Base-by-base conservation (phyloP, 2,329 filamentous ascomycete species). In the Venturia nashicola region DNA sequence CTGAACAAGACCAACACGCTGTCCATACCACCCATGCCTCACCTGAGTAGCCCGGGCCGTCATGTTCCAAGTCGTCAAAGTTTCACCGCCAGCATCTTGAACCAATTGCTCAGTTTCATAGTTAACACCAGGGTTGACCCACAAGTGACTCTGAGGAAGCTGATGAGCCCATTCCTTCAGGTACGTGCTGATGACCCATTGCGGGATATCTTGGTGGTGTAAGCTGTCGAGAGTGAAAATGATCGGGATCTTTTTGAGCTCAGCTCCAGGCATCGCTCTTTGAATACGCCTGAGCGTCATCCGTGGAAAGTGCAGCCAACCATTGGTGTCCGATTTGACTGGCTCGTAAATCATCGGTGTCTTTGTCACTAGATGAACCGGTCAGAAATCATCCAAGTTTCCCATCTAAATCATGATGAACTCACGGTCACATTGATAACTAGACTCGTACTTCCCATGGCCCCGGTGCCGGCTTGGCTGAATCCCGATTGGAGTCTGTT, bases 51-150 rank as follows among this genome's bases (percentile, higher is more conserved):
- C 76, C 65, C 78, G 75, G 44, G 77, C 65, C 0, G 76, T 78
- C 61, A 76, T 68, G 68, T 78, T 79, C 67, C 75, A 79, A 72
- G 79, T 72, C 11, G 72, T 72, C 61, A 80, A 66, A 20, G 75
- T 68, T 61, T 79, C 78, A 64, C 78, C 70, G 23, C 73, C 72
- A 64, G 71, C 72, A 7, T 69, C 67, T 23, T 66, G 70, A 1
- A 76, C 76, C 32, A 73, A 70, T 51, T 67, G 65, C 42, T 62
- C 67, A 43, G 76, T 48, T 16, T 48, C 44, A 7, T 48, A 8
- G 18, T n/a, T 5, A 20, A 9, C n/a, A 7, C 44, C 44, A 20
- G 44, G 44, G 2, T 48, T 48, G 44, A 23, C 20, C 44, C 44
- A 48, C 20, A 48, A 18, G 20, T 48, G n/a, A 5, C 16, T 20